Evolutionary conservation across 305 asterid species (phyloP).

Genomic region (Fraxinus ornus): DNA sequence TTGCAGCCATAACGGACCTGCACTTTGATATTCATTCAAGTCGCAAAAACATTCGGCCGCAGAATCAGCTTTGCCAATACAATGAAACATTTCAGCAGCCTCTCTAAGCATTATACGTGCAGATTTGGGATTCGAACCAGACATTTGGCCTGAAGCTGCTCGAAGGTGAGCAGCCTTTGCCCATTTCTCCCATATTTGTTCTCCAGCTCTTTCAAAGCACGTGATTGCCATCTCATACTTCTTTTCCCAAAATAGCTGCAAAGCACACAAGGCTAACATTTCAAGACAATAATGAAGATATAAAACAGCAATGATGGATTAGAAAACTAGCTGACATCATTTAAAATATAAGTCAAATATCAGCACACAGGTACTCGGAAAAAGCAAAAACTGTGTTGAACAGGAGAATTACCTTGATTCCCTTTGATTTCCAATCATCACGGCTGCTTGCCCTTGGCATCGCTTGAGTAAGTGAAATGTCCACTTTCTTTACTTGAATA

Average conservation of each 20-base stretch:
- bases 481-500: conserved; percentile 54
- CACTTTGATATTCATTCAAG: conserved; percentile 57
- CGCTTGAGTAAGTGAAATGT: conserved; percentile 57
- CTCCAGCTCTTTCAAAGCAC: conserved; percentile 76
- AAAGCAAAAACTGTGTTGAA: not conserved
- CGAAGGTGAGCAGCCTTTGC: conserved; percentile 66
- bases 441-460: conserved; percentile 72
- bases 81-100: conserved; percentile 70
- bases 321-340: not conserved
- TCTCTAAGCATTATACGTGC: conserved; percentile 44
- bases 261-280: not conserved
- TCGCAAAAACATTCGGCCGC: conserved; percentile 74
- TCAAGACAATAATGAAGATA: not conserved
- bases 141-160: conserved; percentile 44
- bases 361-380: not conserved
- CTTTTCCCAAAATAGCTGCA: conserved; percentile 66
- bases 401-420: conserved; percentile 49
- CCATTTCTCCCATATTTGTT: conserved; percentile 47
- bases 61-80: conserved; percentile 44
- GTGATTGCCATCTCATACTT: conserved; percentile 63
- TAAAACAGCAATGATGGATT: not conserved
- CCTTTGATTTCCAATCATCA: conserved; percentile 69
- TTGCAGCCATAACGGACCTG: conserved; percentile 38
- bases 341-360: not conserved
- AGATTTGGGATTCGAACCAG: conserved; percentile 40